Conservation (phyloP, 1,284 basidiomycete species). For the Coriolopsis trogii region DNA sequence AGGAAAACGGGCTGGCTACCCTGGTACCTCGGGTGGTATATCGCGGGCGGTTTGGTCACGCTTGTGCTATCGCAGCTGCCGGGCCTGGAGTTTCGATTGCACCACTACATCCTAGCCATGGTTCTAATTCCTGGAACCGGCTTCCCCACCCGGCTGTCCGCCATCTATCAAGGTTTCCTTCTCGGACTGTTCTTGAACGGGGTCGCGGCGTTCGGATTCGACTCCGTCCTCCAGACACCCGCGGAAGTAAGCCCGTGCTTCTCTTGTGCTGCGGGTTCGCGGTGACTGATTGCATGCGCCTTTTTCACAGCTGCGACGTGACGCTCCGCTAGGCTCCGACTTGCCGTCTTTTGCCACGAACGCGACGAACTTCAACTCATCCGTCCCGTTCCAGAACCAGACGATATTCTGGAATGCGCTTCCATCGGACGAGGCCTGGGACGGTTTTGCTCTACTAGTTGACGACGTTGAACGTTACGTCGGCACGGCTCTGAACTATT, state of each 20-base stretch:
- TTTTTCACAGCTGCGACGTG: slow-evolving; percentile 60
- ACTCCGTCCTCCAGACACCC: slow-evolving; percentile 78
- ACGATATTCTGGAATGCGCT: slow-evolving; percentile 66
- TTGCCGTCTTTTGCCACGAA: slow-evolving; percentile 78
- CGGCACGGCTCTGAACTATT: slow-evolving; percentile 68
- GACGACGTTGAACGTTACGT: slow-evolving; percentile 84
- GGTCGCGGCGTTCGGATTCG: slow-evolving; percentile 78
- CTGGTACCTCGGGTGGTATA: slow-evolving; percentile 73
- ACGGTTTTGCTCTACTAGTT: slow-evolving; percentile 78
- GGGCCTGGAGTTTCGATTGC: slow-evolving; percentile 64
- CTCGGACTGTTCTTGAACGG: slow-evolving; percentile 84
- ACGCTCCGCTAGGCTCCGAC: slow-evolving; percentile 70
- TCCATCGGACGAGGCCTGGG: slow-evolving; percentile 58
- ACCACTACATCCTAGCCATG: slow-evolving; percentile 81
- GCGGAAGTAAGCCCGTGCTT: slow-evolving; percentile 54
- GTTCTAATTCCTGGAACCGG: slow-evolving; percentile 78
- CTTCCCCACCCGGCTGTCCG: slow-evolving; percentile 80
- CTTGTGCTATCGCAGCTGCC: slow-evolving; percentile 76
- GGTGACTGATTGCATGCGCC: slow-evolving; percentile 11
- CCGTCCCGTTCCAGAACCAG: slow-evolving; percentile 57
- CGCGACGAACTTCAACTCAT: slow-evolving; percentile 62
- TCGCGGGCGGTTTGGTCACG: slow-evolving; percentile 65
- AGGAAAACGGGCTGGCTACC: slow-evolving; percentile 83
- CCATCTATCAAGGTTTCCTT: slow-evolving; percentile 80
- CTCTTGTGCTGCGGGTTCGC: slow-evolving; percentile 4